These are phyloP conservation scores for Solanum hybrid DNA, from an alignment of 305 asterid genomes.

Conservation along the genomic window DNA sequence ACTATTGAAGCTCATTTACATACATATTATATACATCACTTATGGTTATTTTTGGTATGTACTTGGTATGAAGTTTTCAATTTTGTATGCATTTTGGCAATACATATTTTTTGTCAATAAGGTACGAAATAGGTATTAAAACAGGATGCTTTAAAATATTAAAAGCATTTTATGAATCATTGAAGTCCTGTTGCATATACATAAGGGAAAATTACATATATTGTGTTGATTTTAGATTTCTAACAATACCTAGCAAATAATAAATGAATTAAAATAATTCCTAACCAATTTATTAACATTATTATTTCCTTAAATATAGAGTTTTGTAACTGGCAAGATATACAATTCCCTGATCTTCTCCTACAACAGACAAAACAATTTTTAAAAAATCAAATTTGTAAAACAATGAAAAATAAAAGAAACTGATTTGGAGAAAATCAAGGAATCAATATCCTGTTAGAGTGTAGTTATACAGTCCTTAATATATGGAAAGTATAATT, in stretches of 20 bases:
- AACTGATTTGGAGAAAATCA: neutral
- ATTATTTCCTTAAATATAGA: neutral
- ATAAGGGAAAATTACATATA: no score
- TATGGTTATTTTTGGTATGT: neutral
- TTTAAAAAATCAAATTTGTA: no score
- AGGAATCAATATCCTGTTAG: neutral
- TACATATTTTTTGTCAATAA: no score
- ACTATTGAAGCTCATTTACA: neutral
- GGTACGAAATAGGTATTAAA: neutral
- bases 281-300: no score
- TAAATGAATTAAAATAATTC: no score
- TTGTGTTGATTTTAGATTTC: no score
- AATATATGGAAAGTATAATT: neutral
- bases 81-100: neutral
- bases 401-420: neutral
- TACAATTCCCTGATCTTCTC: neutral
- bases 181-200: neutral
- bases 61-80: neutral
- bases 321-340: neutral
- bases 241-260: neutral
- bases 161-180: no score
- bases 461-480: neutral
- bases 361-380: no score
- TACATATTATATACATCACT: neutral
- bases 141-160: neutral